Evolutionary conservation across 73 alveolate genomes (phyloP).

Genomic region (Loxodes magnus): DNA sequence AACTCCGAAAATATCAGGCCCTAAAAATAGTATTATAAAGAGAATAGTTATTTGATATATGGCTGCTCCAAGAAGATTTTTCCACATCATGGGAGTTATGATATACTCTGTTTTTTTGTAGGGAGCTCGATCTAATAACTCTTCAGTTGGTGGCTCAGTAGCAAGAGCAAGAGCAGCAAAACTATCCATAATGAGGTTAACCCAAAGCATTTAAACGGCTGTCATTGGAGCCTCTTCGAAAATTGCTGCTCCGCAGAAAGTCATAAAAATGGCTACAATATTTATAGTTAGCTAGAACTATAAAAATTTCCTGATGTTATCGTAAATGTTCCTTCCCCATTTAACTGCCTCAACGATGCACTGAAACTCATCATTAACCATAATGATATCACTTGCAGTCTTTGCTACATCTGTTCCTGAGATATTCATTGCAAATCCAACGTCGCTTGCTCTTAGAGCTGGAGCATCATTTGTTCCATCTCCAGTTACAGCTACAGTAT

Average conservation of each 20-base stretch:
- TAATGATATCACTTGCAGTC: conserved; percentile 92
- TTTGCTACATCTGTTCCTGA: conserved; percentile 97
- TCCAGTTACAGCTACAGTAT: conserved; percentile 86
- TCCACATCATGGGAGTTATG: conserved; percentile 81
- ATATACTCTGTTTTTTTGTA: conserved; percentile 77
- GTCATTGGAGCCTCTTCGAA: conserved; percentile 71
- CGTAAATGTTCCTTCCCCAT: conserved; percentile 93
- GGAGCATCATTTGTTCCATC: conserved; percentile 92
- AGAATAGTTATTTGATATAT: conserved; percentile 55
- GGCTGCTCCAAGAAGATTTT: conserved; percentile 63
- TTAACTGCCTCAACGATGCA: conserved; percentile 82
- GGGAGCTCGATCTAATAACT: conserved; percentile 61
- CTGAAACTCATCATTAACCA: conserved; percentile 89
- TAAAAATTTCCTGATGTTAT: conserved; percentile 77
- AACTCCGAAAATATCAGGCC: conserved; percentile 12
- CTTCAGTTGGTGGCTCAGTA: conserved; percentile 87
- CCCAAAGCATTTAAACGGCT: conserved; percentile 81
- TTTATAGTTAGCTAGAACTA: conserved; percentile 81
- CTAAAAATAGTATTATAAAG: conserved; percentile 48
- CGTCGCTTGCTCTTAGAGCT: conserved; percentile 83
- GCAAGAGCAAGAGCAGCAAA: conserved; percentile 92
- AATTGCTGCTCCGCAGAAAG: conserved; percentile 73
- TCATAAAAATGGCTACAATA: conserved; percentile 83
- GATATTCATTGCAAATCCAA: conserved; percentile 88
- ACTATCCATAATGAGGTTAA: conserved; percentile 89